Evolutionary conservation across 768 basidiomycete species (phyloP), one percentile per base, ranked within the genome.

Genomic region (Tylopilus subfusipes): DNA sequence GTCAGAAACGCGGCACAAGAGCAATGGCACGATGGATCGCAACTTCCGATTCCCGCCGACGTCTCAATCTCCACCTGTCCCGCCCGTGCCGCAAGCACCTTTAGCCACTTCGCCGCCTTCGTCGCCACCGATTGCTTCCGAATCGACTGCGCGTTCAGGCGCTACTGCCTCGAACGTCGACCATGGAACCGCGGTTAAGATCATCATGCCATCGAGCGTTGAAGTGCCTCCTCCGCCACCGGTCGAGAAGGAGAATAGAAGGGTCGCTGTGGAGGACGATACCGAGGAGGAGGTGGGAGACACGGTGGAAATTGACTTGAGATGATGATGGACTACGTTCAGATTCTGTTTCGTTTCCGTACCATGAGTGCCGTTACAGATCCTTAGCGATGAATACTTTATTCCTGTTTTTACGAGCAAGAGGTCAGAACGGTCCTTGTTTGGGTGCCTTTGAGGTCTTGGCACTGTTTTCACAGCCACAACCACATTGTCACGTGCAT

Each of bases 141-240:
- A 62, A 21, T 42, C 67, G 29, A 61, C 65, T 12, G 39, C 54
- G 0, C 59, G 30, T 30, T 43, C 49, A 12, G 39, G n/a, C 2
- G 34, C 48, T 14, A 36, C 54, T 3, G 52, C 36, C n/a, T 42
- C 45, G 12, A 51, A 59, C 4, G n/a, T 34, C 8, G 61, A 62
- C 42, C 53, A 47, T 52, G 42, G 38, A 25, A 47, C 51, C 27
- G 55, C 47, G 5, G 63, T 71, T 6, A 67, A 58, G 24, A 71
- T 84, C 4, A 73, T 85, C 22, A 77, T 82, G 19, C 83, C 85
- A 2, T 78, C 82, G 22, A 83, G 75, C 49, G 85, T 88, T 13
- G 88, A 91, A 64, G 85, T 91, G 7, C 89, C 88, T 4, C 84
- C 89, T 0, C 90, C 90, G 4, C 88, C 89, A 24, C 87, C 86